A percentile compares a stretch with the other conserved stretches of the same genome.
Evolutionary conservation across 345 rosid genomes (phyloP).

Genomic region (Salix arbutifolia): DNA sequence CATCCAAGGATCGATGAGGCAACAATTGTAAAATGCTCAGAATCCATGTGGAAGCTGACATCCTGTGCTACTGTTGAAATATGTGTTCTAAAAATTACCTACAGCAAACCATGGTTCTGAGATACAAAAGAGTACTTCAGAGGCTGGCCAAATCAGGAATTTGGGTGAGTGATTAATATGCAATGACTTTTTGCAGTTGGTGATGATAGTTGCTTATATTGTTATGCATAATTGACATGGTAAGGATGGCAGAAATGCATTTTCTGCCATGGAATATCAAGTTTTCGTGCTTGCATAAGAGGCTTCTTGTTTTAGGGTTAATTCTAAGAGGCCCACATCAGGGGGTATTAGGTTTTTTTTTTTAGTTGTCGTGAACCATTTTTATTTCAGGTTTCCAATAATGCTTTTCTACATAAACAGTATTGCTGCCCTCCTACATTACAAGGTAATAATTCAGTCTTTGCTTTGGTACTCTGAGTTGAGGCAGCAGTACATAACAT

Average conservation of each 20-base stretch:
- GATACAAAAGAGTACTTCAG: slow-evolving; percentile 53
- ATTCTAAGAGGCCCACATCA: not conserved
- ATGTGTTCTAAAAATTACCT: slow-evolving; percentile 49
- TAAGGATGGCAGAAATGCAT: not conserved
- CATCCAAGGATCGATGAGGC: slow-evolving; percentile 48
- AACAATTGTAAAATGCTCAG: slow-evolving; percentile 68
- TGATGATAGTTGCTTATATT: not conserved
- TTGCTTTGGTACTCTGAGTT: not conserved
- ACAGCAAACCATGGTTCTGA: slow-evolving; percentile 66
- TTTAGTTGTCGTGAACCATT: not conserved
- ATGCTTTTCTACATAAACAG: slow-evolving; percentile 62
- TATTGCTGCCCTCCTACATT: slow-evolving; percentile 75
- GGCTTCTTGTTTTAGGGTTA: not conserved
- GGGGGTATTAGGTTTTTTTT: not conserved
- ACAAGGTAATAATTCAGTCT: slow-evolving; percentile 46
- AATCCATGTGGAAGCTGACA: slow-evolving; percentile 83
- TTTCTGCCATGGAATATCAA: not conserved
- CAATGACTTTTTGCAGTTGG: not conserved
- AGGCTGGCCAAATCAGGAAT: slow-evolving; percentile 90
- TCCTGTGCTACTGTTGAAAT: slow-evolving; percentile 65
- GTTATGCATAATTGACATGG: not conserved
- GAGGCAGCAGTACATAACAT: not conserved
- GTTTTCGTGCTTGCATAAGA: not conserved
- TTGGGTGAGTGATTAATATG: slow-evolving; percentile 53
- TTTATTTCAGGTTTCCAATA: slow-evolving; percentile 54